Conservation (phyloP, 345 rosid genomes). For the Citrus medica region DNA sequence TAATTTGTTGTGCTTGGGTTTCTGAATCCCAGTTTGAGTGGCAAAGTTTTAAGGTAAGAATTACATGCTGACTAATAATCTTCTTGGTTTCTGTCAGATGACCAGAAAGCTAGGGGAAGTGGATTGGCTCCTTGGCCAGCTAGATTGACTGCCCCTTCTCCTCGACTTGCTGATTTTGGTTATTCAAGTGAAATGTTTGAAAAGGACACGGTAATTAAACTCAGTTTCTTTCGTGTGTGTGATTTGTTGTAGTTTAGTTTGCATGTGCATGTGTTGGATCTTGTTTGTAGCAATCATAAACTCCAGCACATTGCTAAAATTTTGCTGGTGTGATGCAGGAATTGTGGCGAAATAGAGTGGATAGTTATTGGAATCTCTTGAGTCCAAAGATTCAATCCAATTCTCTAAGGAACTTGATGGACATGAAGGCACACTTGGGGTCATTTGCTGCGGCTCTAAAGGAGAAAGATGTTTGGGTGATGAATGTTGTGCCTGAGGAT, state of each 20-base stretch:
- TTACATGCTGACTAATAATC: slow-evolving; percentile 7
- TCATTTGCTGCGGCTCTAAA: slow-evolving; percentile 93
- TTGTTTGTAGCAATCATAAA: neutral
- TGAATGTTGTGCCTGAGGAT: slow-evolving; percentile 77
- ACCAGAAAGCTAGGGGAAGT: slow-evolving; percentile 74
- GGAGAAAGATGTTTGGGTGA: slow-evolving; percentile 86
- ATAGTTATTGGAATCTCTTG: slow-evolving; percentile 77
- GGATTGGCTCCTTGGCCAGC: slow-evolving; percentile 99
- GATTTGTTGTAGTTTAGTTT: neutral
- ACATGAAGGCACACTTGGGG: slow-evolving; percentile 94
- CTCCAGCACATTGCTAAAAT: slow-evolving; percentile 5
- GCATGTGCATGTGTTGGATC: neutral
- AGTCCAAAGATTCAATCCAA: slow-evolving; percentile 65
- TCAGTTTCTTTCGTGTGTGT: neutral
- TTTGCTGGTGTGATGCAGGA: slow-evolving; percentile 44
- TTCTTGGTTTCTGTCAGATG: slow-evolving; percentile 44
- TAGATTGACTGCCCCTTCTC: slow-evolving; percentile 78
- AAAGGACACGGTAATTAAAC: slow-evolving; percentile 67
- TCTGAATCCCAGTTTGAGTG: neutral
- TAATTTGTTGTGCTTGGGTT: neutral
- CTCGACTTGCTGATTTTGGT: slow-evolving; percentile 90
- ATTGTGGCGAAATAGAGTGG: slow-evolving; percentile 68
- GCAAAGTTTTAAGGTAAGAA: neutral
- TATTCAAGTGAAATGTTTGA: slow-evolving; percentile 72
- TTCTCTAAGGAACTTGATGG: slow-evolving; percentile 87